Base-by-base conservation (phyloP, 257 asterid genomes). In the Solanum virginianum region DNA sequence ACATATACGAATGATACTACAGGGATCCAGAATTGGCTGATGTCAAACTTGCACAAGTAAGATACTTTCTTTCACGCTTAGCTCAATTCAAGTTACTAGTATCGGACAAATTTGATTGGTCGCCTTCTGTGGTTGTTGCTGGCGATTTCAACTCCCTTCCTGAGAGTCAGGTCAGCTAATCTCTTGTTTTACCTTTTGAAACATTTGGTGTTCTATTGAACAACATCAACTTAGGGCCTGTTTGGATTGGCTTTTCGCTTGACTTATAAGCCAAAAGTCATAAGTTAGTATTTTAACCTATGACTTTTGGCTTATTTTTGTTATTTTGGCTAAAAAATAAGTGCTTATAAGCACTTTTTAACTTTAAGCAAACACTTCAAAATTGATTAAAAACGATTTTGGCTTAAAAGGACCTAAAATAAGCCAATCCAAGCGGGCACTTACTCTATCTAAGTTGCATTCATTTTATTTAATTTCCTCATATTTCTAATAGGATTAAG, bases 11-110 rank as follows among this genome's bases (percentile, higher is more conserved):
- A 47, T n/a, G 13, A 80, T 77, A 11, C 62, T 24, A 62, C 93
- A 96, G 99, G 98, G 95, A 94, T 90, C 99, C 99, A 18, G 94
- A 90, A 87, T 96, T 93, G 97, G 93, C 91, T 0, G 98, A 96
- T 80, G 98, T 96, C 53, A 94, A 96, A 89, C 94, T 94, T 49
- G 96, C 98, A 14, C 99, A 96, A 88, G 98, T 93, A 82, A 90
- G 87, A 89, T 96, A 94, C 88, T 89, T 96, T 87, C 93, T 95
- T 32, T 91, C 96, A 20, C 97, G 98, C 71, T 89, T 96, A 79
- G 92, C 91, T 13, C 90, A 71, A 85, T 96, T 95, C 91, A 91
- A 91, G 87, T 87, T 66, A 22, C 84, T 87, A 32, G 97, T 95
- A 22, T 88, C 95, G 1, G 80, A 89, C 83, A 90, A 92, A 89